Percentiles rank a stretch among this genome's conserved stretches.
Evolutionary conservation across 2,329 filamentous ascomycete species (phyloP).

Genomic region (Fusarium burgessii): DNA sequence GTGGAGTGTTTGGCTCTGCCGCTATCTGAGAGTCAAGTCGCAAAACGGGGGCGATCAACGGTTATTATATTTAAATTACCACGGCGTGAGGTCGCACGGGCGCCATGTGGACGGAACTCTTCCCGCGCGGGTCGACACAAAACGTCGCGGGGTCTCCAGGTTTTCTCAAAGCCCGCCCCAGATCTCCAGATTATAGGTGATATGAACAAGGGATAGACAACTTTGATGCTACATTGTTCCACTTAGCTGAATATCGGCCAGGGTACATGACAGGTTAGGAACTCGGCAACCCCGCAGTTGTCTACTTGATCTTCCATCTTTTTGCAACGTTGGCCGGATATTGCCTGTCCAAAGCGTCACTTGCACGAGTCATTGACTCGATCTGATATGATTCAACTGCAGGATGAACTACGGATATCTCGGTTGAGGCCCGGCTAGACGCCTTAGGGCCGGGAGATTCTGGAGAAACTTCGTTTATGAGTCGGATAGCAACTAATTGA

Average conservation of each 20-base stretch:
- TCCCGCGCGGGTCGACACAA: not conserved
- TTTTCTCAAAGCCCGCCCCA: not conserved
- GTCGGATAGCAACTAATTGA: not conserved
- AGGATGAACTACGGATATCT: not conserved
- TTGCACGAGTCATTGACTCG: not conserved
- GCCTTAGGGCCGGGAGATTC: not conserved
- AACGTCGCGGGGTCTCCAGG: slow-evolving; percentile 25
- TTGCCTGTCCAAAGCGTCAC: not conserved
- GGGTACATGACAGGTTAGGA: not conserved
- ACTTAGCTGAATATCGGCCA: slow-evolving; percentile 3
- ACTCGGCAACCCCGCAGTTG: not conserved
- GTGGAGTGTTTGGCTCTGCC: not conserved
- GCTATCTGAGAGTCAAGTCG: not conserved
- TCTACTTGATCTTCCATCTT: not conserved
- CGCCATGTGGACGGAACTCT: not conserved
- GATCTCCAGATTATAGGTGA: slow-evolving; percentile 11
- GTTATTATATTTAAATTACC: not conserved
- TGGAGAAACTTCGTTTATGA: not conserved
- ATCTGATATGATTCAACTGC: not conserved
- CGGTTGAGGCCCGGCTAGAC: not conserved
- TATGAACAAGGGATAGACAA: not conserved
- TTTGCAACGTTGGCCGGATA: not conserved
- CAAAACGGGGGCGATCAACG: slow-evolving; percentile 2
- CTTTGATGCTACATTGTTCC: slow-evolving; percentile 2
- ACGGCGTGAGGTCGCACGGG: not conserved